Percentiles rank a stretch among this genome's conserved stretches.
Evolutionary conservation across 2,329 filamentous ascomycete genomes (phyloP).

Genomic region (Lachnellula arida): DNA sequence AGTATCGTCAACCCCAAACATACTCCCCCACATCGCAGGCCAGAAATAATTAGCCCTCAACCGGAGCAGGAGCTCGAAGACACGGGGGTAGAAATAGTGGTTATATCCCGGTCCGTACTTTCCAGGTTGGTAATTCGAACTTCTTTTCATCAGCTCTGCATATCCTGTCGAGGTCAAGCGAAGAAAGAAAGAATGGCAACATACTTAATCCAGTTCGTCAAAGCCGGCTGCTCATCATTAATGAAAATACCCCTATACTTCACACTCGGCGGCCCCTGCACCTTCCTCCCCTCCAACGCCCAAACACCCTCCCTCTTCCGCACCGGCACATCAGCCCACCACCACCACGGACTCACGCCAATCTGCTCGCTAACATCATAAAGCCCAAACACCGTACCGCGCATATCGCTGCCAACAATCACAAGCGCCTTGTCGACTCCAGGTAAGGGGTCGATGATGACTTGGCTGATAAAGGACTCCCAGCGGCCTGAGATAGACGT

Average conservation of each 20-base stretch:
- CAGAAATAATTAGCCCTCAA: conserved; percentile 71
- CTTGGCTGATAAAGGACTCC: conserved; percentile 61
- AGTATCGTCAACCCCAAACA: conserved; percentile 68
- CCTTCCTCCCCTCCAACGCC: conserved; percentile 39
- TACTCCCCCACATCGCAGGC: conserved; percentile 66
- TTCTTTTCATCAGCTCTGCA: conserved; percentile 15
- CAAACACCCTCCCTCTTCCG: conserved; percentile 42
- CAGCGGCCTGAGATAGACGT: conserved; percentile 56
- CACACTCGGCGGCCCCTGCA: conserved; percentile 47
- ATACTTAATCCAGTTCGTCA: conserved; percentile 57
- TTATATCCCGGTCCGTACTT: conserved; percentile 44
- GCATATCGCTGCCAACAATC: conserved; percentile 61
- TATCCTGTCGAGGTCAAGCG: not conserved
- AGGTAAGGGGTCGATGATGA: conserved; percentile 53
- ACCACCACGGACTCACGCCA: conserved; percentile 63
- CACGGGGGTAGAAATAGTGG: conserved; percentile 60
- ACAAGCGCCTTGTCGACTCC: conserved; percentile 57
- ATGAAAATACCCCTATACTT: conserved; percentile 57
- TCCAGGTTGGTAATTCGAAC: conserved; percentile 40
- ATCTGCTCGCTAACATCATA: conserved; percentile 72
- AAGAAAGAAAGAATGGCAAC: conserved; percentile 1
- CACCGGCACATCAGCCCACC: conserved; percentile 50
- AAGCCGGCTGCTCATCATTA: conserved; percentile 55
- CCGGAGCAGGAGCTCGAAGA: conserved; percentile 68
- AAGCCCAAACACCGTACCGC: conserved; percentile 64